Evolutionary conservation across 106 monocot species (phyloP), one percentile per base, ranked within the genome.

Genomic region (Phalaenopsis equestris): DNA sequence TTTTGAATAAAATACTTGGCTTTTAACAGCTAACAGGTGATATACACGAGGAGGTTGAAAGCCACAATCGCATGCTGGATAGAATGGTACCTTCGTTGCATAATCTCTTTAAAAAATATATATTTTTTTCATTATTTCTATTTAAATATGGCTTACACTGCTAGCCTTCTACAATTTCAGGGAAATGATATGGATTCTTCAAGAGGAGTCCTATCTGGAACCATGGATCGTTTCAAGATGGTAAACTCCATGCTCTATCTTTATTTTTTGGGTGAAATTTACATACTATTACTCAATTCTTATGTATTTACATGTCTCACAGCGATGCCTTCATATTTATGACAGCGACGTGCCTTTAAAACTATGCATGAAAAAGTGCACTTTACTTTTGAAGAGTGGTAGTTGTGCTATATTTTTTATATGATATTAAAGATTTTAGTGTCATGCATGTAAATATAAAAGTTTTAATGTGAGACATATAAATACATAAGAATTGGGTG

Each of bases 121-220:
- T 18, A 5, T 61, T 21, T n/a, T 21, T 8, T 3, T 12, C 37
- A 68, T 68, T 68, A 36, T 38, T 70, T 19, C 70, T 38, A 39
- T 24, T 6, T 24, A 21, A 70, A 16, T 38, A 70, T 41, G 10
- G 38, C 16, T 3, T 39, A 39, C 15, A 38, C 2, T 52, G 52
- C 19, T n/a, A 70, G 11, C 70, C 70, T 39, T 39, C 9, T 70
- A 12, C 38, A 42, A 21, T 46, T 85, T 75, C 81, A 94, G 98
- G 98, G 98, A 30, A 86, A 89, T 80, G 92, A 86, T 46, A 98
- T 98, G 97, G 97, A 98, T 92, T 46, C 97, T 78, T 98, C 94
- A 19, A 92, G 97, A 80, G 97, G 97, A 56, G 68, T 88, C 24
- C 89, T 92, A 42, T 98, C 92, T 78, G 92, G 97, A 67, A 98